Percentiles rank a stretch among this genome's conserved stretches.
Evolutionary conservation across 2,329 filamentous ascomycete species (phyloP).

Genomic region (Colletotrichum sp.): DNA sequence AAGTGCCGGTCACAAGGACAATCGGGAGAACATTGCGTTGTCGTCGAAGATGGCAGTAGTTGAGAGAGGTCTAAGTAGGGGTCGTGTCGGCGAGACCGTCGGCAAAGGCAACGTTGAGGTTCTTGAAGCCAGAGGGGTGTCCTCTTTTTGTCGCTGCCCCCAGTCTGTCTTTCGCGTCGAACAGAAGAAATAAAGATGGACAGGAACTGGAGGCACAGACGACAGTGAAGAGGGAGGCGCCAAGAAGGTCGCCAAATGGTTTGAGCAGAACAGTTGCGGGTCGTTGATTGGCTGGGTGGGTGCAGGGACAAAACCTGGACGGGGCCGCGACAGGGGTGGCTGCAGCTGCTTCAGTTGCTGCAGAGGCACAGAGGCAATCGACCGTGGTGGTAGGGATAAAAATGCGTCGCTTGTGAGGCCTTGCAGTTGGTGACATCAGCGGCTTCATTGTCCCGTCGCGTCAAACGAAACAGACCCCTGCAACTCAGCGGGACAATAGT

Average conservation of each 20-base stretch:
- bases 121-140: background rate
- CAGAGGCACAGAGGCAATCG: conserved; percentile 1
- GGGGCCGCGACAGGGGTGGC: background rate
- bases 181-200: background rate
- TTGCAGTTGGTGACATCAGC: conserved; percentile 36
- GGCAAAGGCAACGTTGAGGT: background rate
- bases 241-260: background rate
- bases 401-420: background rate
- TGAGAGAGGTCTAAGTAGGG: background rate
- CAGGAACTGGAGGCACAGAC: background rate
- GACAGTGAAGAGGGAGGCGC: background rate
- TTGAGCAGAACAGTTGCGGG: background rate
- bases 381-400: background rate
- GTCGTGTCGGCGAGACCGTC: background rate
- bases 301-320: background rate
- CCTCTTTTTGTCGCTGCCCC: background rate
- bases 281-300: conserved; percentile 14
- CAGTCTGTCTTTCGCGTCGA: background rate
- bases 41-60: background rate
- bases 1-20: background rate
- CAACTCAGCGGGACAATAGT: background rate
- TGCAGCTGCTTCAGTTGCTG: conserved; percentile 10
- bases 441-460: conserved; percentile 33
- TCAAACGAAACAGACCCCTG: conserved; percentile 23
- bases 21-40: background rate